These are phyloP conservation scores for Sanghuangporus sanghuang DNA, from an alignment of 1,284 basidiomycete species.

Conservation along the genomic window DNA sequence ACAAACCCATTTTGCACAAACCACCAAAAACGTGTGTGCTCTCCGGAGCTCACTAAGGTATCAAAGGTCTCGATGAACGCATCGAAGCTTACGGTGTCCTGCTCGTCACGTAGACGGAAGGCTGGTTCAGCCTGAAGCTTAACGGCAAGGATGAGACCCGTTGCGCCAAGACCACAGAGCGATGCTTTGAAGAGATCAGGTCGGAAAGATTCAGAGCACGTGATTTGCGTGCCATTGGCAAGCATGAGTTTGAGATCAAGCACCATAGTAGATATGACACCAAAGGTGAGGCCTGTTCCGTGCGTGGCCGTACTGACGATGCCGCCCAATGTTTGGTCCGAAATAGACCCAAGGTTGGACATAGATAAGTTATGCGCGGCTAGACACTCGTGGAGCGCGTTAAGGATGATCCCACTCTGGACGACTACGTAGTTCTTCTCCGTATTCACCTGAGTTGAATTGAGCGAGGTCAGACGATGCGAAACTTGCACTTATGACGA, in stretches of 20 bases:
- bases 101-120: slow-evolving; percentile 80
- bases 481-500: neutral
- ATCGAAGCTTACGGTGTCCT: slow-evolving; percentile 63
- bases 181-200: slow-evolving; percentile 85
- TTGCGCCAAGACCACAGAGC: slow-evolving; percentile 92
- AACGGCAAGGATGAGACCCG: slow-evolving; percentile 83
- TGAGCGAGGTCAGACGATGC: neutral
- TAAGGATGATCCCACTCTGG: slow-evolving; percentile 77
- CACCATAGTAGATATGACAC: slow-evolving; percentile 83
- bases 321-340: slow-evolving; percentile 94
- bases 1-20: slow-evolving; percentile 78
- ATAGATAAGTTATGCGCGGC: slow-evolving; percentile 75
- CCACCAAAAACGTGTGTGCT: slow-evolving; percentile 96
- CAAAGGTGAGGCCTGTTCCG: slow-evolving; percentile 80
- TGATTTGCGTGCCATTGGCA: slow-evolving; percentile 63
- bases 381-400: slow-evolving; percentile 65
- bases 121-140: slow-evolving; percentile 77
- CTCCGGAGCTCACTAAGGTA: slow-evolving; percentile 55
- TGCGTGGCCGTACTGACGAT: slow-evolving; percentile 94
- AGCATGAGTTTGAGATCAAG: slow-evolving; percentile 70
- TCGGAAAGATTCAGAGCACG: slow-evolving; percentile 61
- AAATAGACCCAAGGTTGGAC: slow-evolving; percentile 93
- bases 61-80: slow-evolving; percentile 55
- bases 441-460: slow-evolving; percentile 54
- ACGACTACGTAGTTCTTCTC: slow-evolving; percentile 68